phyloP scores from a whole-genome alignment of 768 basidiomycete species.

The Suillus brevipes region DNA sequence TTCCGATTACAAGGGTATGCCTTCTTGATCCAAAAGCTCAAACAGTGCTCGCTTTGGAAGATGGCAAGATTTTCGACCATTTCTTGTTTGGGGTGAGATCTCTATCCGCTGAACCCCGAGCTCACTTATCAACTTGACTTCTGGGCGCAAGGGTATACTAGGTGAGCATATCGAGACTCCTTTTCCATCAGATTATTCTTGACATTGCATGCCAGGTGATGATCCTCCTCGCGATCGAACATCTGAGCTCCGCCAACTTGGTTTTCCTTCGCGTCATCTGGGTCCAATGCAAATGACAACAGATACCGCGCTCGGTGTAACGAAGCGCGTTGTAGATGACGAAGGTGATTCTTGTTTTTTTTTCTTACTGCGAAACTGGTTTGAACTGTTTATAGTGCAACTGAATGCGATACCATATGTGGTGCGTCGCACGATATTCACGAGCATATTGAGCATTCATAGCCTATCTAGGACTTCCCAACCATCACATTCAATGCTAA shows the following conservation, averaged over 20 bases:
- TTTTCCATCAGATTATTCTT: not conserved
- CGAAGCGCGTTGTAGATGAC: constrained; percentile 79
- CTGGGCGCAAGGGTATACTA: constrained; percentile 55
- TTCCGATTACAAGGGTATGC: constrained; percentile 68
- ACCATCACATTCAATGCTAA: constrained; percentile 84
- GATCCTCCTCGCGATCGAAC: constrained; percentile 96
- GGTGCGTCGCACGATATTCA: constrained; percentile 39
- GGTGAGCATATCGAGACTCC: constrained; percentile 34
- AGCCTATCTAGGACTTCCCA: constrained; percentile 69
- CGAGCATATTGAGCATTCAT: too few relatives aligned
- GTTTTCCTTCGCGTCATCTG: constrained; percentile 85
- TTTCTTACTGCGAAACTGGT: too few relatives aligned
- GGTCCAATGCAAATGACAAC: constrained; percentile 97
- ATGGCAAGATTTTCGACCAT: constrained; percentile 80
- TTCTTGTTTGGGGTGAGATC: constrained; percentile 85
- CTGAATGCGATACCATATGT: constrained; percentile 73
- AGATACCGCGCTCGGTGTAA: constrained; percentile 92
- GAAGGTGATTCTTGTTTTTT: constrained; percentile 36
- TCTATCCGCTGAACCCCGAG: not conserved
- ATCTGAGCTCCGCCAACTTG: constrained; percentile 78
- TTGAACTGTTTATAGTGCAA: constrained; percentile 39
- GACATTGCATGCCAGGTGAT: constrained; percentile 58
- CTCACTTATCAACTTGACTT: not conserved
- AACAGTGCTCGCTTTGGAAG: constrained; percentile 66
- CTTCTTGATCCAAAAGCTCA: constrained; percentile 92